phyloP scores from a whole-genome alignment of 257 asterid species.

The Gynochthodes officinalis region DNA sequence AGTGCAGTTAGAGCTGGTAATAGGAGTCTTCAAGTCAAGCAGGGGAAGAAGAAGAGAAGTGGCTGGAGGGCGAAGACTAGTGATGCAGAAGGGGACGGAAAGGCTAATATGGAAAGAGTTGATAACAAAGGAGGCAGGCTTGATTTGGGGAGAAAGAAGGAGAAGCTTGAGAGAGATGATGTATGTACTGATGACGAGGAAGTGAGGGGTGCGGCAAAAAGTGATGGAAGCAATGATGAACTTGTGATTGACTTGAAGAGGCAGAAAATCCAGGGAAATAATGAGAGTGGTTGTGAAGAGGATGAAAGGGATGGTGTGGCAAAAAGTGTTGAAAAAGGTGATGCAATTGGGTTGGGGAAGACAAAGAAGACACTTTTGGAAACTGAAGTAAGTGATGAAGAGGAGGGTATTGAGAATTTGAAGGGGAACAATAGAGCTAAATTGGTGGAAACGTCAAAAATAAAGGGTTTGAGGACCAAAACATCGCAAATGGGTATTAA shows the following conservation, averaged over 20 bases:
- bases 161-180: background rate
- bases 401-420: background rate
- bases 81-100: background rate
- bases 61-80: background rate
- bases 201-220: background rate
- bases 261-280: slow-evolving; percentile 2
- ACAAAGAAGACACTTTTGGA: background rate
- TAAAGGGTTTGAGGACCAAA: slow-evolving; percentile 19
- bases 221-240: background rate
- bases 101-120: background rate
- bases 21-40: background rate
- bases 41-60: background rate
- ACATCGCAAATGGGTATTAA: background rate
- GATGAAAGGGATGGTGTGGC: background rate
- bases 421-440: slow-evolving; percentile 1
- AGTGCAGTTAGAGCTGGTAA: background rate
- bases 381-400: background rate
- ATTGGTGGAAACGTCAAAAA: slow-evolving; percentile 5
- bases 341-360: background rate
- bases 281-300: background rate
- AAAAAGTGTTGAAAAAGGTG: background rate
- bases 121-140: background rate
- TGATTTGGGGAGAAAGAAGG: background rate
- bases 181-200: background rate
- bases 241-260: background rate